Evolutionary conservation across 768 basidiomycete genomes (phyloP).

Genomic region (Strobilomyces confusus): DNA sequence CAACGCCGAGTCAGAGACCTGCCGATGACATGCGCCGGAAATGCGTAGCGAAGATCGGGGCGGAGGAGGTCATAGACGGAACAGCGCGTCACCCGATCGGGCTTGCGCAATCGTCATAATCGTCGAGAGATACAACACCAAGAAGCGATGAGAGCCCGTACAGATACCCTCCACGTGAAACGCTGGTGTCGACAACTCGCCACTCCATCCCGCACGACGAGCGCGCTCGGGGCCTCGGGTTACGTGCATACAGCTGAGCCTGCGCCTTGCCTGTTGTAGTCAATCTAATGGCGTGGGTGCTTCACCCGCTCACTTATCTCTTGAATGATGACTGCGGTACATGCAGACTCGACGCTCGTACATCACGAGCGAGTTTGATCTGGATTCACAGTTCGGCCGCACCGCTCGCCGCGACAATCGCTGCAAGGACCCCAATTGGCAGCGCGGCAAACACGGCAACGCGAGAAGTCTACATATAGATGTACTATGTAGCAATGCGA

Average conservation of each 20-base stretch:
- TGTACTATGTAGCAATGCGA: too few relatives aligned
- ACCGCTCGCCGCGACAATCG: constrained; percentile 56
- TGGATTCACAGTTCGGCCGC: constrained; percentile 46
- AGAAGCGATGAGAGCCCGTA: not conserved
- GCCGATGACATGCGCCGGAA: not conserved
- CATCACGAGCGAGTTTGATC: not conserved
- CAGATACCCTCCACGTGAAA: not conserved
- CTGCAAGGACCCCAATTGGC: constrained; percentile 27
- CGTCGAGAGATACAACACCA: not conserved
- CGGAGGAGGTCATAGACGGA: not conserved
- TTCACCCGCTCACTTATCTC: constrained; percentile 61
- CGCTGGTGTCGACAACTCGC: too few relatives aligned
- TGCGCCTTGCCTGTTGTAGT: constrained; percentile 56
- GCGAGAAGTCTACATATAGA: too few relatives aligned
- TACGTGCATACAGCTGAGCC: constrained; percentile 68
- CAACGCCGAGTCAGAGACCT: constrained; percentile 60
- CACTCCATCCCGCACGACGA: constrained; percentile 50
- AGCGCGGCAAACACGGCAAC: too few relatives aligned
- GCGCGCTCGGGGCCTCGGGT: constrained; percentile 47
- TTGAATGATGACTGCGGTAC: constrained; percentile 48
- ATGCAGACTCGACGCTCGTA: too few relatives aligned
- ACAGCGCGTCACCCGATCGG: not conserved
- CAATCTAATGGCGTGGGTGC: constrained; percentile 40
- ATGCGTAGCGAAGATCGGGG: not conserved
- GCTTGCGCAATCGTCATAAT: not conserved